Evolutionary conservation across 2,329 filamentous ascomycete genomes (phyloP), one percentile per base, ranked within the genome.

Genomic region (Scleromitrula shiraiana): DNA sequence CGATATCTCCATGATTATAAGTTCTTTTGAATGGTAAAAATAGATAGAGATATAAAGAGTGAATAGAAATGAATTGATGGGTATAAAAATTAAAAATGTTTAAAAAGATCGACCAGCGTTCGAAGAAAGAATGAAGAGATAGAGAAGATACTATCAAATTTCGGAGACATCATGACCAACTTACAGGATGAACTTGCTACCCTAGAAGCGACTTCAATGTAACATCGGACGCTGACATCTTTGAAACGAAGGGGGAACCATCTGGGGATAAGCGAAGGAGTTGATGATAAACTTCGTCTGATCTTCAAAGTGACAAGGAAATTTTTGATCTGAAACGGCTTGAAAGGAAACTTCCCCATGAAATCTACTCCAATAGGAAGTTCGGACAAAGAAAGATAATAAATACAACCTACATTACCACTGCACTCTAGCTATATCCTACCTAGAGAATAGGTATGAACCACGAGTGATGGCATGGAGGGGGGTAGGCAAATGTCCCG

Each of bases 21-120:
- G 20, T 33, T 50, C 10, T 37, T 2, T 5, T 29, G 23, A 33
- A 40, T 42, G 22, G 24, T 20, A 42, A 33, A 22, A 51, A 22
- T 19, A 29, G 40, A 35, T 20, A 23, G 4, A 26, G 10, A 29
- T 38, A 2, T 6, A 15, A 43, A 24, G 12, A 35, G 9, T 29
- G 30, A 19, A 20, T 12, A 7, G 20, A 35, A 12, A 15, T 36
- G 7, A 9, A 43, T 29, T 38, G 33, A 2, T 22, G 10, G 17
- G 15, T 29, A 14, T 14, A 8, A 38, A 20, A 30, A 17, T 30
- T 9, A 32, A 9, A 41, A 10, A 36, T 23, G 24, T 37, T 26
- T 48, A 17, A 29, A 41, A 30, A 50, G 52, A 54, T 51, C 40
- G 50, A 44, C 53, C 41, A 52, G 50, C 44, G 50, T 38, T 39